A percentile compares a stretch with the other conserved stretches of the same genome.
Conservation (phyloP, 306 rosid species). For the Cucurbita maxima region DNA sequence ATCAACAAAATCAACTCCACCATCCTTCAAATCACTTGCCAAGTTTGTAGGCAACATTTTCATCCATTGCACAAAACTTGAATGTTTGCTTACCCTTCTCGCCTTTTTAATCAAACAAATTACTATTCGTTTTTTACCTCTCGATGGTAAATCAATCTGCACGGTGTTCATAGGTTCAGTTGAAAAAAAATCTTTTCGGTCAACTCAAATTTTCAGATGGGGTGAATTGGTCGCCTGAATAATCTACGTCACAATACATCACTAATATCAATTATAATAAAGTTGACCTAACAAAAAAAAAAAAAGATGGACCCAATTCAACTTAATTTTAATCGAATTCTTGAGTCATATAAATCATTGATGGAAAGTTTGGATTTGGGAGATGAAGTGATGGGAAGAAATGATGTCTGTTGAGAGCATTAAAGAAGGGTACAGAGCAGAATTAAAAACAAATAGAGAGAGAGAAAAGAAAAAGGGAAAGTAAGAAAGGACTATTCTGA, state of each 20-base stretch:
- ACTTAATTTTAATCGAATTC: too few species aligned
- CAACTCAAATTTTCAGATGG: too few species aligned
- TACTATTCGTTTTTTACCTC: background rate
- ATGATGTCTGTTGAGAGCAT: slow-evolving; percentile 6
- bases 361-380: slow-evolving; percentile 24
- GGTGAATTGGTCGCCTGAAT: too few species aligned
- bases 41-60: slow-evolving; percentile 58
- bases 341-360: too few species aligned
- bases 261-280: too few species aligned
- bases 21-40: slow-evolving; percentile 82
- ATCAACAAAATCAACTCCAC: slow-evolving; percentile 65
- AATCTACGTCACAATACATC: too few species aligned
- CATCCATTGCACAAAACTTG: slow-evolving; percentile 15
- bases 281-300: too few species aligned
- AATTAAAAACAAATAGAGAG: background rate
- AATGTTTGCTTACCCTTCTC: background rate
- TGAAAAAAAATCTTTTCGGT: too few species aligned
- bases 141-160: background rate
- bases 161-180: too few species aligned
- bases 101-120: slow-evolving; percentile 9
- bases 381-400: slow-evolving; percentile 11
- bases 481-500: background rate
- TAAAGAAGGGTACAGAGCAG: slow-evolving; percentile 21
- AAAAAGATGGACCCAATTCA: too few species aligned
- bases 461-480: background rate